phyloP scores from a whole-genome alignment of 2,329 filamentous ascomycete genomes.

The Myriosclerotinia curreyana region DNA sequence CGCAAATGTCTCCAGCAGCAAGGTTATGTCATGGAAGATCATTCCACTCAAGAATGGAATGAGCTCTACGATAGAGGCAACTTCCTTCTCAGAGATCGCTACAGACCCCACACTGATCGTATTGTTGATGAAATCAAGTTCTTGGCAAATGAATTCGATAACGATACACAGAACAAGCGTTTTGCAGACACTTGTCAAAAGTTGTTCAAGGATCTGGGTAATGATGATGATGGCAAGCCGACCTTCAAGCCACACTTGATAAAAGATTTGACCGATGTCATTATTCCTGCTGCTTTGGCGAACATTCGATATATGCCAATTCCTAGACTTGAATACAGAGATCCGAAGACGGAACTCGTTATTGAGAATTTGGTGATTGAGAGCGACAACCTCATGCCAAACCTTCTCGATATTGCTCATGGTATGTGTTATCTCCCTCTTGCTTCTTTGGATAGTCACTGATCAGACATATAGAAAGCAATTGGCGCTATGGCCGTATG shows the following conservation, averaged over 20 bases:
- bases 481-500: conserved; percentile 93
- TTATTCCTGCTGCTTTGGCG: conserved; percentile 79
- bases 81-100: conserved; percentile 84
- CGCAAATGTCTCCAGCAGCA: conserved; percentile 82
- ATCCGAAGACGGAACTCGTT: conserved; percentile 78
- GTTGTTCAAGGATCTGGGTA: conserved; percentile 86
- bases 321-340: conserved; percentile 89
- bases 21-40: conserved; percentile 84
- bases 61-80: conserved; percentile 79
- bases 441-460: neutral
- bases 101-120: conserved; percentile 79
- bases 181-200: conserved; percentile 76
- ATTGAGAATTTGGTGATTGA: conserved; percentile 95
- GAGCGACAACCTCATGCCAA: conserved; percentile 95
- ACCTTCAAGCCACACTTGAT: conserved; percentile 90
- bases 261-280: conserved; percentile 83
- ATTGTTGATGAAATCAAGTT: conserved; percentile 90
- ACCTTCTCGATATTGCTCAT: conserved; percentile 79
- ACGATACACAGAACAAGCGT: conserved; percentile 79
- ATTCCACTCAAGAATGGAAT: conserved; percentile 78
- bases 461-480: conserved; percentile 59
- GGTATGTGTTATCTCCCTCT: conserved; percentile 40
- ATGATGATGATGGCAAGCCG: conserved; percentile 78
- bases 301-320: conserved; percentile 86
- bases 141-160: conserved; percentile 81